These are phyloP conservation scores for Zygosaccharomyces bisporus DNA, from an alignment of 805 yeast genomes.

Conservation along the genomic window DNA sequence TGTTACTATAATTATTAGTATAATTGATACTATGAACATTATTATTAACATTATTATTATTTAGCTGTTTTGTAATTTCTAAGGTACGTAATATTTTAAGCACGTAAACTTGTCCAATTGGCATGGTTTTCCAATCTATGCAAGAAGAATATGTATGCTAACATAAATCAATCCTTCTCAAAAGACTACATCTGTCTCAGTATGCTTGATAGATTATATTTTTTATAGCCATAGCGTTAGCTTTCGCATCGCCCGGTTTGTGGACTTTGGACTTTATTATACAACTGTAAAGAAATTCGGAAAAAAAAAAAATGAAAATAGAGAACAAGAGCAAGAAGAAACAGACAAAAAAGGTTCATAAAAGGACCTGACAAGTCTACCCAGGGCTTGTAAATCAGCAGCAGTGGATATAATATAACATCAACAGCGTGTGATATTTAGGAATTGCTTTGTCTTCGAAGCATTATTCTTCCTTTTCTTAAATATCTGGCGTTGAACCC, in stretches of 20 bases:
- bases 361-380: background rate
- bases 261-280: background rate
- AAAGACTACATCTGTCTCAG: background rate
- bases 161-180: background rate
- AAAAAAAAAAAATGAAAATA: background rate
- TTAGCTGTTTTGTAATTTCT: background rate
- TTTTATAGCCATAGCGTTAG: background rate
- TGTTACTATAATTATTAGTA: conserved; percentile 1
- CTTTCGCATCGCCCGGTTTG: background rate
- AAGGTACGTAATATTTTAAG: background rate
- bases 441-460: background rate
- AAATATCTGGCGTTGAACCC: conserved; percentile 1
- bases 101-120: background rate
- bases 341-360: background rate
- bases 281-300: background rate
- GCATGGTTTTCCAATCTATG: too few relatives aligned
- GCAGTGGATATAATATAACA: background rate
- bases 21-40: background rate
- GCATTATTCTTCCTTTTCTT: background rate
- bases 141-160: too few relatives aligned
- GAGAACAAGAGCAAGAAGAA: background rate
- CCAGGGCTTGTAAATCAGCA: background rate
- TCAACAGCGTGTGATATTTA: background rate
- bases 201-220: background rate
- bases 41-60: background rate